Conservation (phyloP, 2,329 filamentous ascomycete species). For the Akanthomyces muscarius region DNA sequence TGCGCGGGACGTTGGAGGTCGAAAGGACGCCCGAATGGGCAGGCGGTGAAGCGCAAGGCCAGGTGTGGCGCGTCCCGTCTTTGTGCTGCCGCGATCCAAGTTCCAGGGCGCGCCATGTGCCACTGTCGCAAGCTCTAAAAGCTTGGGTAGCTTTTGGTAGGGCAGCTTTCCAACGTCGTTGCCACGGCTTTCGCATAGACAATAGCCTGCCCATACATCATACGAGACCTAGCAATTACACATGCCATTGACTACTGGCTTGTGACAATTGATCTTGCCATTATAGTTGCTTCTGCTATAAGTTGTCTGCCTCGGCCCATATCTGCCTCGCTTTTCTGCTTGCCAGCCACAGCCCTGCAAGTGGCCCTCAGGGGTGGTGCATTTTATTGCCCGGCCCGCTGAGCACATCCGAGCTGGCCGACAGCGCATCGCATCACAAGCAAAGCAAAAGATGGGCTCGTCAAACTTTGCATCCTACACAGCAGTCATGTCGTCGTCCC, state of each 20-base stretch:
- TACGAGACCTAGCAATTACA: not conserved
- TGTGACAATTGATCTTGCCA: not conserved
- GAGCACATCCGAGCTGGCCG: slow-evolving; percentile 1
- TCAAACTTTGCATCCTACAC: not conserved
- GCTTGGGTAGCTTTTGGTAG: too few species aligned
- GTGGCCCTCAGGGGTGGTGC: not conserved
- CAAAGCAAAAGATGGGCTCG: not conserved
- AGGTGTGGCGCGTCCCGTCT: not conserved
- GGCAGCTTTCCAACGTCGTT: not conserved
- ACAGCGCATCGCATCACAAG: not conserved
- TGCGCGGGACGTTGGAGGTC: not conserved
- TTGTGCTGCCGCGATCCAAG: not conserved
- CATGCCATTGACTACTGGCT: not conserved
- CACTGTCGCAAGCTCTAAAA: not conserved
- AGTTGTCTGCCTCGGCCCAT: not conserved
- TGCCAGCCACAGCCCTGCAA: not conserved
- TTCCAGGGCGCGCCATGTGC: not conserved
- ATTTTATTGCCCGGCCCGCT: not conserved
- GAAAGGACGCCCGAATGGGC: not conserved
- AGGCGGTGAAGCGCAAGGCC: slow-evolving; percentile 18
- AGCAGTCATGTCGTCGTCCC: slow-evolving; percentile 8
- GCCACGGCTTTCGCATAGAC: not conserved
- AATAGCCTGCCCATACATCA: too few species aligned
- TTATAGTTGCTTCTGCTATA: not conserved
- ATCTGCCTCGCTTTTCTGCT: not conserved